These are phyloP conservation scores for Colletotrichum cereale DNA, from an alignment of 2,329 filamentous ascomycete species.

Conservation along the genomic window DNA sequence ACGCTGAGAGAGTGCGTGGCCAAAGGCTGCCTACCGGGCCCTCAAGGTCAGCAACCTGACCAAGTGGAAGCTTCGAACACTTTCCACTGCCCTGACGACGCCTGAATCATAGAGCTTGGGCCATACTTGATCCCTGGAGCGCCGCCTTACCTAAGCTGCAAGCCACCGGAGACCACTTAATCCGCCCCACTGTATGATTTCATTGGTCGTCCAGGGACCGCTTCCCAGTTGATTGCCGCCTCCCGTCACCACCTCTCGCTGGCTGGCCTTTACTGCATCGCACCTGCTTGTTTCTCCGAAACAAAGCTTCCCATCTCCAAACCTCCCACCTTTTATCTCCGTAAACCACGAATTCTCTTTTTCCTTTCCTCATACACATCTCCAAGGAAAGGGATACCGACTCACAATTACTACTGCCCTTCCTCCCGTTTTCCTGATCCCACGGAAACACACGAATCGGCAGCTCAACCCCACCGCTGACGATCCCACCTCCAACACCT, in stretches of 20 bases:
- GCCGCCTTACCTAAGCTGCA: constrained; percentile 36
- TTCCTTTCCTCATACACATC: constrained; percentile 15
- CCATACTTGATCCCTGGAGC: constrained; percentile 22
- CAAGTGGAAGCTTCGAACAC: constrained; percentile 42
- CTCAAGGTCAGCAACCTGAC: constrained; percentile 35
- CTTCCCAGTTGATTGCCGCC: constrained; percentile 34
- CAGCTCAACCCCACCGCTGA: constrained; percentile 33
- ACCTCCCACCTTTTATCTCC: constrained; percentile 37
- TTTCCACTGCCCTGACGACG: constrained; percentile 38
- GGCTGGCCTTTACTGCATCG: constrained; percentile 34
- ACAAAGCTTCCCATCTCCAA: constrained; percentile 31
- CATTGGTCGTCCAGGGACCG: constrained; percentile 40
- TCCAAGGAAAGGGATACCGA: constrained; percentile 30
- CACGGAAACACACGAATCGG: constrained; percentile 19
- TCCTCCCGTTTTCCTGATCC: constrained; percentile 18
- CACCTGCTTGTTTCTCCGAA: constrained; percentile 32
- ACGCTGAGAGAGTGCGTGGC: constrained; percentile 34
- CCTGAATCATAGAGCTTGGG: constrained; percentile 41
- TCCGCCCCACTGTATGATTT: constrained; percentile 42
- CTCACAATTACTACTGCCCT: constrained; percentile 3
- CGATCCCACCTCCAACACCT: constrained; percentile 34
- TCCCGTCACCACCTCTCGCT: constrained; percentile 29
- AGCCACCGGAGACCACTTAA: constrained; percentile 40
- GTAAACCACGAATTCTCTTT: constrained; percentile 32
- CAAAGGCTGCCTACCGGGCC: constrained; percentile 33